Evolutionary conservation across 768 basidiomycete genomes (phyloP), one percentile per base, ranked within the genome.

Genomic region (Cyathus striatus): DNA sequence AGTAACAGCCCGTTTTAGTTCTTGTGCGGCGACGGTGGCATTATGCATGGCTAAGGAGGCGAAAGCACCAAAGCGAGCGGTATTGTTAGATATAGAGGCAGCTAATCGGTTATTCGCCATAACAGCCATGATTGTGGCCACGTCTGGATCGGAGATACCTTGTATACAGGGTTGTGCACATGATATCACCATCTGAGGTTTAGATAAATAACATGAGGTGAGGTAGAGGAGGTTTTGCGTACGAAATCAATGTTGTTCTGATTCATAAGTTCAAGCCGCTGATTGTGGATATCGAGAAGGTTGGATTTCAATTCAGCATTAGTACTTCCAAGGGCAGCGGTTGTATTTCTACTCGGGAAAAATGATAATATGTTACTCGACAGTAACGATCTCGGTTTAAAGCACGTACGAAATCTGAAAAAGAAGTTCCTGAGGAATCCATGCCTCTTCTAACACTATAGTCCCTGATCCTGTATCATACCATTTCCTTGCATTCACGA

Each of bases 41-140:
- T 73, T 66, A 36, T 72, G 68, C 71, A 73, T 73, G 3, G 69
- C 56, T 6, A 73, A 43, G 3, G 69, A 51, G 6, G 68, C 71
- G 46, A 72, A 72, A 5, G 53, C 69, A 7, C 68, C 69, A 37
- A 73, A 72, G 3, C 69, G 58, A 17, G 53, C 53, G 0, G 68
- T 68, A 33, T 65, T 64, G 34, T 70, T 72, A 6, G 65, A 43
- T 20, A 72, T 72, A 2, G 49, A 45, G 9, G 55, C 56, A 14
- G 67, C 66, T 4, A 72, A 52, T 27, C 57, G 49, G 42, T 73
- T 56, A 42, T 73, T 70, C 5, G 65, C 58, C 3, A 45, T 52
- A 10, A 60, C 47, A 2, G 71, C 69, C 53, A 66, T 50, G 17
- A 48, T 54, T 17, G 57, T 64, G n/a, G 65, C 68, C 1, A 46